These are phyloP conservation scores for Populus tomentosa DNA, from an alignment of 441 rosid genomes.

Conservation along the genomic window DNA sequence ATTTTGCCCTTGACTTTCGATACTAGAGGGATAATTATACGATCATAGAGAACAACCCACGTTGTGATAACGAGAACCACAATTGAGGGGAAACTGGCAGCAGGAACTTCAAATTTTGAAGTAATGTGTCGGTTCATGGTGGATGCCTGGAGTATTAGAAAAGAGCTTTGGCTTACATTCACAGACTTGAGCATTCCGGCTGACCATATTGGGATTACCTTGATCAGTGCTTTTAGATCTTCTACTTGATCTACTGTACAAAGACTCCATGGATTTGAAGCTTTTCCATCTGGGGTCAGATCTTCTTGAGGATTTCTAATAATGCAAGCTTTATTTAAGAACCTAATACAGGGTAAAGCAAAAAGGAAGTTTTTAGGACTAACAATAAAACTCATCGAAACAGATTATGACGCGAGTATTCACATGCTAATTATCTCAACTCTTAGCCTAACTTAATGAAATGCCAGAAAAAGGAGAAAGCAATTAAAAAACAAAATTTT, in stretches of 20 bases:
- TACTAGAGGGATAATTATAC: constrained; percentile 29
- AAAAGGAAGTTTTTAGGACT: neutral
- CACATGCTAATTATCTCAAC: neutral
- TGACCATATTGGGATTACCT: constrained; percentile 49
- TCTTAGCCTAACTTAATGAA: neutral
- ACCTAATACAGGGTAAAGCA: constrained; percentile 27
- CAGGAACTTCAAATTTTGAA: constrained; percentile 44
- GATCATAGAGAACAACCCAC: constrained; percentile 39
- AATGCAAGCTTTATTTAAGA: constrained; percentile 55
- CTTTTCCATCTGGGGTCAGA: constrained; percentile 22
- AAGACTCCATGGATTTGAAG: constrained; percentile 37
- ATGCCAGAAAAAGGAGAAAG: neutral
- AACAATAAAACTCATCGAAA: neutral
- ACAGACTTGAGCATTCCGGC: constrained; percentile 40
- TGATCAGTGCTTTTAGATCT: constrained; percentile 45
- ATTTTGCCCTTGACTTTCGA: constrained; percentile 33
- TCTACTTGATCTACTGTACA: constrained; percentile 51
- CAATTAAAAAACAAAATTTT: neutral
- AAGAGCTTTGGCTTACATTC: constrained; percentile 30
- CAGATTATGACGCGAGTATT: neutral
- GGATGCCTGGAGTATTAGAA: constrained; percentile 39
- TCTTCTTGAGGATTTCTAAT: constrained; percentile 25
- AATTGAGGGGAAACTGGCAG: constrained; percentile 40
- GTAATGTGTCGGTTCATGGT: constrained; percentile 53
- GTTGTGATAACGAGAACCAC: constrained; percentile 21